These are phyloP conservation scores for Ustilago esculenta DNA, from an alignment of 1,284 basidiomycete genomes.

Conservation along the genomic window DNA sequence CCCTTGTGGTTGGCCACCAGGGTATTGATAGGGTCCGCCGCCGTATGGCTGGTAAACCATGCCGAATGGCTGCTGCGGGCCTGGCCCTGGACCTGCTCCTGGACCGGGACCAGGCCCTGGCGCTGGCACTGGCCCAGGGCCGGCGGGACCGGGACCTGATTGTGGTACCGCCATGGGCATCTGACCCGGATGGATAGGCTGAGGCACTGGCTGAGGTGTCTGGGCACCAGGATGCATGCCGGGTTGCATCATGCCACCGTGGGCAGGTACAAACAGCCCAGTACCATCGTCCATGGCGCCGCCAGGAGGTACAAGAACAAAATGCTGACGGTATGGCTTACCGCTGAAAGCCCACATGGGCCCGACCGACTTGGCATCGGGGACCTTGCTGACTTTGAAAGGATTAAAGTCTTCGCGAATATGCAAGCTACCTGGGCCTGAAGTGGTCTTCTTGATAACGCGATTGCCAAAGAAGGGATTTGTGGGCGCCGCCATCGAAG, in stretches of 20 bases:
- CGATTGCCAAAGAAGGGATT: slow-evolving; percentile 90
- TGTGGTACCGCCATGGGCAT: slow-evolving; percentile 23
- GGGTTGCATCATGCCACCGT: slow-evolving; percentile 38
- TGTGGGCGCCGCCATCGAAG: slow-evolving; percentile 63
- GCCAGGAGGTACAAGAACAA: slow-evolving; percentile 62
- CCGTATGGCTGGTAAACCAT: slow-evolving; percentile 52
- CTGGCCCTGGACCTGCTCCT: slow-evolving; percentile 9
- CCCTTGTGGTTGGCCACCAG: slow-evolving; percentile 34
- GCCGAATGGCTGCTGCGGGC: slow-evolving; percentile 43
- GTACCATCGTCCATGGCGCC: slow-evolving; percentile 32
- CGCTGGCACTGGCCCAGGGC: slow-evolving; percentile 4
- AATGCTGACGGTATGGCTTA: slow-evolving; percentile 82
- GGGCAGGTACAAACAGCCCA: slow-evolving; percentile 29
- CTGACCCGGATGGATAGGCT: slow-evolving; percentile 32
- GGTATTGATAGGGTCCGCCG: slow-evolving; percentile 43
- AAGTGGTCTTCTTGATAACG: slow-evolving; percentile 76
- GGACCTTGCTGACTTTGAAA: slow-evolving; percentile 84
- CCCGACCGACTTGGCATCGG: slow-evolving; percentile 77
- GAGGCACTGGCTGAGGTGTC: slow-evolving; percentile 30
- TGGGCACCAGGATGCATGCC: slow-evolving; percentile 38
- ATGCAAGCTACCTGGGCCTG: slow-evolving; percentile 71
- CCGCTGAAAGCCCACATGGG: slow-evolving; percentile 87
- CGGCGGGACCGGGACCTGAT: slow-evolving; percentile 9
- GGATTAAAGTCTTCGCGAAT: slow-evolving; percentile 94
- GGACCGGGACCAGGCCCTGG: slow-evolving; percentile 18